Conservation (phyloP, 2,329 filamentous ascomycete genomes). For the Aspergillus japonicus region DNA sequence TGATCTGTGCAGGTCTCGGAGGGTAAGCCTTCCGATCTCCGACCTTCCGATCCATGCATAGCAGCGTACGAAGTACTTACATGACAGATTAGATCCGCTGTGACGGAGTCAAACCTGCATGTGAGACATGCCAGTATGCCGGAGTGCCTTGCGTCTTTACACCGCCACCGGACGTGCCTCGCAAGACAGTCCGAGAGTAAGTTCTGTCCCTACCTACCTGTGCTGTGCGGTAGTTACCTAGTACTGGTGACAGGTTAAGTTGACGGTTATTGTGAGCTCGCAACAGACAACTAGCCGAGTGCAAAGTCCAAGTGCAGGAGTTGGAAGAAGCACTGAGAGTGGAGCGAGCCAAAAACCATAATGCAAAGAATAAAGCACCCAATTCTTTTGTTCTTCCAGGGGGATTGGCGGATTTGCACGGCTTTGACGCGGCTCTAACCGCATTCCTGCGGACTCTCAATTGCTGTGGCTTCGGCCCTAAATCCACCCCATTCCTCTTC, state of each 20-base stretch:
- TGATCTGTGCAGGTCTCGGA: conserved; percentile 25
- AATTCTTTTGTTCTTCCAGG: not conserved
- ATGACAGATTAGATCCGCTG: conserved; percentile 18
- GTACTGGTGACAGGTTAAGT: no score
- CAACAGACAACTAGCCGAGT: conserved; percentile 20
- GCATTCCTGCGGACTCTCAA: conserved; percentile 8
- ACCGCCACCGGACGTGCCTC: conserved; percentile 8
- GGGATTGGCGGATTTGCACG: not conserved
- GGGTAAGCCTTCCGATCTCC: conserved; percentile 14
- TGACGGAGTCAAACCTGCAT: conserved; percentile 25
- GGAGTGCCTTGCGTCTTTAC: conserved; percentile 24
- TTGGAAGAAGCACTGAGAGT: not conserved
- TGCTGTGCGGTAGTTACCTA: no score
- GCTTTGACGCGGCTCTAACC: conserved; percentile 3
- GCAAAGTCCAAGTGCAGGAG: conserved; percentile 15
- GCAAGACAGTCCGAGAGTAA: conserved; percentile 25
- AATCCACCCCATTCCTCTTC: not conserved
- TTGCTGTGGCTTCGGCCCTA: no score
- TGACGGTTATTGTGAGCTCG: no score
- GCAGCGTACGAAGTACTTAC: no score
- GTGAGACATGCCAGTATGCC: conserved; percentile 26
- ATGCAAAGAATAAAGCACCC: not conserved
- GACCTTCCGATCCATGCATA: not conserved
- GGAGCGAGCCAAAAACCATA: not conserved
- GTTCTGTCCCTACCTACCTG: not conserved